Base-by-base conservation (phyloP, 202 grass and related monocot species). In the Panicum hallii region DNA sequence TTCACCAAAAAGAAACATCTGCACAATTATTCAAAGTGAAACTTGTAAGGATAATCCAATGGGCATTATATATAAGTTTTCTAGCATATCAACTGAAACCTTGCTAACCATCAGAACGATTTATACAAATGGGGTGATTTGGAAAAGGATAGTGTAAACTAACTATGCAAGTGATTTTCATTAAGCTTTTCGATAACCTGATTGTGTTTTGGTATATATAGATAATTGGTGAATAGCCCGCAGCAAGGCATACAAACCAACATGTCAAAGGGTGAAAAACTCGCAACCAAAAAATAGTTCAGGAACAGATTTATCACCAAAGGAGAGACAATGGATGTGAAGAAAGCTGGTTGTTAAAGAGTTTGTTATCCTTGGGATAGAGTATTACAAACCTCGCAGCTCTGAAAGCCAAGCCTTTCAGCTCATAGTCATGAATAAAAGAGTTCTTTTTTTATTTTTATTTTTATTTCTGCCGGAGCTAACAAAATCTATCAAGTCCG, bases 401-500 rank as follows among this genome's bases (percentile, higher is more conserved):
- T 26, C 26, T 26, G 26, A 26, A 26, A 26, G 26, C 26, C 26
- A 26, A 26, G 26, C 26, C 26, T 26, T 26, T 26, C 26, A 26
- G 26, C 26, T 26, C 26, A 26, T 26, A 26, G 0, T 26, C 26
- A 26, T 26, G 26, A 26, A 26, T 26, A 26, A 26, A 26, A 26
- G 26, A 26, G 26, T 26, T 26, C 26, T 26, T 26, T 26, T 26
- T 1, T 26, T n/a, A n/a, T n/a, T n/a, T n/a, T n/a, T n/a, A n/a
- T n/a, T 95, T 88, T 89, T 95, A 79, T 92, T 87, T 90, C 93
- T 99, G 82, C 88, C 93, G 57, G 96, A 99, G 88, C 89, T 95
- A 92, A 99, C 91, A 88, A 99, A 82, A 89, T 99, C 96, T 77
- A 90, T 94, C 83, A 99, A 85, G 61, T 96, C 96, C 7, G 86